A percentile compares a stretch with the other conserved stretches of the same genome.
phyloP scores from a whole-genome alignment of 1,284 basidiomycete genomes.

The Rhodotorula sp. region DNA sequence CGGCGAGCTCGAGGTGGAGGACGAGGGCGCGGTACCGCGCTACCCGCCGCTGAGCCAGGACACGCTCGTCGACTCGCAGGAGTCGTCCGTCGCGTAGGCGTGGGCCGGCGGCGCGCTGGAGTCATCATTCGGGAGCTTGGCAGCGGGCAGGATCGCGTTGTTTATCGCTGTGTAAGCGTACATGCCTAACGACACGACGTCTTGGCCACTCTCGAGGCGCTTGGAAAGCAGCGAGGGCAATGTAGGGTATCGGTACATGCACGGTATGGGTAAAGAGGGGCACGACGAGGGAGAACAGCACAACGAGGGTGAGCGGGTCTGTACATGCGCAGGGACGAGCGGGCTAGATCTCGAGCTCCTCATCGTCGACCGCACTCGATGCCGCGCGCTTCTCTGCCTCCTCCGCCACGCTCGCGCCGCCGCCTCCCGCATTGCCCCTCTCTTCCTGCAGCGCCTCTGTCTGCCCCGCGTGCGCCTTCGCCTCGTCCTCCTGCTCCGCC shows the following conservation, averaged over 20 bases:
- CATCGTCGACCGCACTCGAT: not conserved
- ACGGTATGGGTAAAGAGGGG: not conserved
- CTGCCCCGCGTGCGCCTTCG: not conserved
- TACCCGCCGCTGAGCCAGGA: constrained; percentile 9
- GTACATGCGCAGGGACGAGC: no score
- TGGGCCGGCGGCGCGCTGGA: not conserved
- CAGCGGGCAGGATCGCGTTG: no score
- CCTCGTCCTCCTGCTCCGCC: not conserved
- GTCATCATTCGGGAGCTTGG: no score
- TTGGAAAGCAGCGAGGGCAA: not conserved
- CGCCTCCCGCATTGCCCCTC: not conserved
- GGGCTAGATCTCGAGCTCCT: constrained; percentile 3
- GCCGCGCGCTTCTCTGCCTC: not conserved
- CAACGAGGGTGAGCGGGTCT: not conserved
- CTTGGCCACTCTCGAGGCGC: not conserved
- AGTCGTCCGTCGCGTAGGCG: not conserved
- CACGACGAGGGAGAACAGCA: not conserved
- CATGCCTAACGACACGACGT: no score
- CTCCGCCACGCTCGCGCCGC: no score
- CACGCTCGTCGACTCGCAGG: constrained; percentile 9
- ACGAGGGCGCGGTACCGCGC: not conserved
- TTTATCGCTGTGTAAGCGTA: no score
- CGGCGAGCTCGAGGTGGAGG: not conserved
- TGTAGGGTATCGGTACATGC: not conserved
- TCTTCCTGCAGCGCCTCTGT: not conserved